Evolutionary conservation across 768 basidiomycete species (phyloP).

Genomic region (Clitopilus hobsonii): DNA sequence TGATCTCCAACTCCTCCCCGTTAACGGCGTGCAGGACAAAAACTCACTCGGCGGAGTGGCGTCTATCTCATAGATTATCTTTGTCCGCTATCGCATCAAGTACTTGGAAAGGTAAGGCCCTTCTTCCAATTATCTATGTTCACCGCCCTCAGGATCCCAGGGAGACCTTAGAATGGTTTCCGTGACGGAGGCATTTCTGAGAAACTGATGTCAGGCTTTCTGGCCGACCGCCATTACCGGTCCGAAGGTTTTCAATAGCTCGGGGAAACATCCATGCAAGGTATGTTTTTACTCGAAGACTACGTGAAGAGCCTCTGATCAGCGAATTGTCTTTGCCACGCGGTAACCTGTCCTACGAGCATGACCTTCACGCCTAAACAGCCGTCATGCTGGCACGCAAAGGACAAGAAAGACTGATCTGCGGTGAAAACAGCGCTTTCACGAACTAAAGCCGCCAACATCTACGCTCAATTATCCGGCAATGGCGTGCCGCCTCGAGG

Average conservation of each 20-base stretch:
- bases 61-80: not conserved
- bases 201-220: too few species aligned
- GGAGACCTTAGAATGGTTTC: not conserved
- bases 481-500: not conserved
- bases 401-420: too few species aligned
- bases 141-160: too few species aligned
- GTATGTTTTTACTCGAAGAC: not conserved
- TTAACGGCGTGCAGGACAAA: not conserved
- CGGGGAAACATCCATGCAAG: not conserved
- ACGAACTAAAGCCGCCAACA: not conserved
- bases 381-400: too few species aligned
- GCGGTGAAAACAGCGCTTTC: too few species aligned
- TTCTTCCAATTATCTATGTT: too few species aligned
- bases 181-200: not conserved
- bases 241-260: not conserved
- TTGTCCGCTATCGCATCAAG: not conserved
- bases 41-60: not conserved
- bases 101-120: not conserved
- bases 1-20: too few species aligned
- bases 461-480: not conserved
- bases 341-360: too few species aligned
- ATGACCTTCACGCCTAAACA: too few species aligned
- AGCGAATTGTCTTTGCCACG: too few species aligned
- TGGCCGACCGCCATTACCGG: too few species aligned
- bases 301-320: too few species aligned